Evolutionary conservation across 768 basidiomycete species (phyloP), one percentile per base, ranked within the genome.

Genomic region (Cystobasidium onofrii): DNA sequence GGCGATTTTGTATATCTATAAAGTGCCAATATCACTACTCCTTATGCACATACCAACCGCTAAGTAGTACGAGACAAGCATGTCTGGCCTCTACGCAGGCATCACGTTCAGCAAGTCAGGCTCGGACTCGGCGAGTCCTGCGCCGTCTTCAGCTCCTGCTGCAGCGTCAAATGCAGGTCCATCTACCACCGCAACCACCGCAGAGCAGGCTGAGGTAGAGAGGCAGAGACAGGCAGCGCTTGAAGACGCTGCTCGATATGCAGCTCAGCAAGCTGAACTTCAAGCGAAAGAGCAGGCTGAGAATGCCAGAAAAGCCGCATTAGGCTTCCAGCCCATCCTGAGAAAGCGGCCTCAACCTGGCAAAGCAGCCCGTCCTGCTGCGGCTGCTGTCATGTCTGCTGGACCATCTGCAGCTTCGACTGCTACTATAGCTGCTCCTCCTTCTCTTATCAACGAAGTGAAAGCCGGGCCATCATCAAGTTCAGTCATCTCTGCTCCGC

Each of bases 231-330:
- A 67, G 69, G 25, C 55, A 13, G 63, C 63, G 13, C 18, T 55
- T n/a, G 54, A 23, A 25, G 69, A 71, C 17, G 69, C 69, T 12
- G 69, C 25, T 20, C 25, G 23, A 44, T 71, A 71, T 61, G 69
- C 69, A 61, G 69, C 69, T 13, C 29, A 71, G 29, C 69, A 71
- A 39, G 69, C 69, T 34, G 69, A 55, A 23, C 31, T 55, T 3
- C 46, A 46, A 1, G 69, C 69, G 23, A 71, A 60, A 44, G 69
- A 71, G 12, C 52, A 55, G 50, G 25, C 50, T 36, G 69, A 71
- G 20, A 46, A 13, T 33, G 29, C 52, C 6, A 15, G 55, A 4
- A 71, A 71, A 60, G 69, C 69, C 18, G 69, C 69, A 12, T 36
- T 71, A 12, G 69, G 36, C 33, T 71, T 71, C 39, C 36, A 46